Conservation (phyloP, 2,329 filamentous ascomycete genomes). For the Trichothecium roseum region DNA sequence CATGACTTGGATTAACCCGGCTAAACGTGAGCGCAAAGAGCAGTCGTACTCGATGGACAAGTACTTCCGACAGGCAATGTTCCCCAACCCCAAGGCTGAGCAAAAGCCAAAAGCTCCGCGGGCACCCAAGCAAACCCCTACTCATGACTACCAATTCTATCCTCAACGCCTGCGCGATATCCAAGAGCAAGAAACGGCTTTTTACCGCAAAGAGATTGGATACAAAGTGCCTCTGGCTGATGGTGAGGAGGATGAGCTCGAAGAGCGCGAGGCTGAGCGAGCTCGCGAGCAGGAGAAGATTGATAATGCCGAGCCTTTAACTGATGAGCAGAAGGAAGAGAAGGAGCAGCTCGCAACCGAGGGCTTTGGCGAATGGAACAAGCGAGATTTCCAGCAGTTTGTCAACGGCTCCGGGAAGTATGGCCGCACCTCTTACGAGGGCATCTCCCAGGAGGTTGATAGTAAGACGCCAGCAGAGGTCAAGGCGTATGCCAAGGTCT, state of each 20-base stretch:
- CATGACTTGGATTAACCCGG: constrained; percentile 93
- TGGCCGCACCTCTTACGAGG: constrained; percentile 74
- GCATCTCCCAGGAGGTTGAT: constrained; percentile 82
- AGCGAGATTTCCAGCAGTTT: constrained; percentile 96
- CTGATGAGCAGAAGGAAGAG: constrained; percentile 78
- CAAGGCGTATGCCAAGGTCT: constrained; percentile 84
- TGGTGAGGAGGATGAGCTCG: constrained; percentile 76
- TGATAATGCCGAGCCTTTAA: constrained; percentile 79
- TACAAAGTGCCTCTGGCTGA: constrained; percentile 90
- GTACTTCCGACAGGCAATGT: constrained; percentile 88
- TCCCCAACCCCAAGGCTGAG: constrained; percentile 69
- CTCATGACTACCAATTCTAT: constrained; percentile 98
- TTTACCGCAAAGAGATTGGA: constrained; percentile 88
- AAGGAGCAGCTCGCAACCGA: constrained; percentile 73
- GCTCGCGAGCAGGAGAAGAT: constrained; percentile 85
- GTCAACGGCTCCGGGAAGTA: constrained; percentile 91
- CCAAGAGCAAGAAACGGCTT: constrained; percentile 93
- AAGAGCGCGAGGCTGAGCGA: constrained; percentile 78
- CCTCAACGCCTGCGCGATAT: constrained; percentile 73
- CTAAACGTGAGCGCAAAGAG: constrained; percentile 96
- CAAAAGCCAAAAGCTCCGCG: constrained; percentile 92
- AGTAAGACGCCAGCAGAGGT: constrained; percentile 81
- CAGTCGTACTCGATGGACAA: constrained; percentile 98
- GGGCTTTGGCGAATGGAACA: constrained; percentile 92
- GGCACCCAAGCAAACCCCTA: constrained; percentile 80